These are phyloP conservation scores for Stenogyne calaminthoides DNA, from an alignment of 305 asterid species.

Conservation along the genomic window DNA sequence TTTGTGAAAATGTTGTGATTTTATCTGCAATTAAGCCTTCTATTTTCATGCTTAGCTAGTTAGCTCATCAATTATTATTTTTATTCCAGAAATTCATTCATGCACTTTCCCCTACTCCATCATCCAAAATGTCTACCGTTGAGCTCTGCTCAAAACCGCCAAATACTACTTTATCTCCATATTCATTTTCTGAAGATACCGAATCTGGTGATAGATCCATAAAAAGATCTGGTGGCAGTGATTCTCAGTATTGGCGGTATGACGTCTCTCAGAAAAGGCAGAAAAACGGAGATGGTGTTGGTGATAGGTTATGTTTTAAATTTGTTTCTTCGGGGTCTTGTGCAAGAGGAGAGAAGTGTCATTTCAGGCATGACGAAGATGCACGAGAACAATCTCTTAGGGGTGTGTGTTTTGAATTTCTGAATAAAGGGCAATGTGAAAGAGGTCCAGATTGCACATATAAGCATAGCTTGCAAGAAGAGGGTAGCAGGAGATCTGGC, in stretches of 20 bases:
- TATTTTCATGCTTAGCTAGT: conserved; percentile 18
- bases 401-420: conserved; percentile 97
- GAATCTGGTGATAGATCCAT: conserved; percentile 46
- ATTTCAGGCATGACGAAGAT: conserved; percentile 82
- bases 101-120: conserved; percentile 94
- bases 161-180: conserved; percentile 78
- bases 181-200: conserved; percentile 42
- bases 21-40: not conserved
- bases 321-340: conserved; percentile 86
- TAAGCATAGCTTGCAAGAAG: conserved; percentile 83
- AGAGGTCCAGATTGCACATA: conserved; percentile 90
- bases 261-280: conserved; percentile 80
- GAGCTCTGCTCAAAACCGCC: conserved; percentile 74
- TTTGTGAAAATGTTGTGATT: too few species aligned
- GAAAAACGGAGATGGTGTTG: conserved; percentile 73
- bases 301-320: conserved; percentile 81
- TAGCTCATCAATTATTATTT: conserved; percentile 19
- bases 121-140: conserved; percentile 74
- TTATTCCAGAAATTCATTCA: conserved; percentile 84
- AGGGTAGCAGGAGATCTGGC: conserved; percentile 57
- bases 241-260: conserved; percentile 90
- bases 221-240: conserved; percentile 67
- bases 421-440: conserved; percentile 95
- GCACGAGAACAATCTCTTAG: conserved; percentile 83
- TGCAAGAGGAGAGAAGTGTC: conserved; percentile 86